Percentiles rank a stretch among this genome's conserved stretches.
Conservation (phyloP, 2,329 filamentous ascomycete genomes). For the Penicillium fuscoglaucum region DNA sequence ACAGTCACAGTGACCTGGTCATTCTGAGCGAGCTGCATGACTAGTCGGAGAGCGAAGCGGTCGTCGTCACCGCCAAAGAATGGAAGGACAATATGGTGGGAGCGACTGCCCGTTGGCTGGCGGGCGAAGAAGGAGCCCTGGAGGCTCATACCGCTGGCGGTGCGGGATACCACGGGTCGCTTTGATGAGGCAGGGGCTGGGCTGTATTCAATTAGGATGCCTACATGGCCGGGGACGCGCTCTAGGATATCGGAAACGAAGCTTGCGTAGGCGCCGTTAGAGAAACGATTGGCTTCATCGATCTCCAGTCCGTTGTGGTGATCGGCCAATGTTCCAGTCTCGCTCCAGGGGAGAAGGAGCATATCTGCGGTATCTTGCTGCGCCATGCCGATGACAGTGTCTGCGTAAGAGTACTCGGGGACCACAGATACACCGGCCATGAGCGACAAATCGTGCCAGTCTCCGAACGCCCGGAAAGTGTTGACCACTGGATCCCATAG, state of each 20-base stretch:
- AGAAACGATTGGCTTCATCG: slow-evolving; percentile 59
- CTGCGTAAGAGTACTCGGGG: slow-evolving; percentile 74
- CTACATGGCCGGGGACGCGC: slow-evolving; percentile 65
- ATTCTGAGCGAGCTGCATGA: slow-evolving; percentile 81
- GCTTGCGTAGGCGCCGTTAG: slow-evolving; percentile 63
- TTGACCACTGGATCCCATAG: slow-evolving; percentile 82
- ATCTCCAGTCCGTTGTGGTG: slow-evolving; percentile 53
- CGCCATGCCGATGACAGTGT: slow-evolving; percentile 70
- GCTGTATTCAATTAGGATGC: slow-evolving; percentile 75
- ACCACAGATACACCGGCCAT: slow-evolving; percentile 79
- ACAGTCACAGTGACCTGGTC: slow-evolving; percentile 76
- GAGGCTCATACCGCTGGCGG: slow-evolving; percentile 59
- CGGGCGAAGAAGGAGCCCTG: slow-evolving; percentile 60
- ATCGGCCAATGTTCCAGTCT: slow-evolving; percentile 74
- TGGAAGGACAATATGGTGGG: slow-evolving; percentile 81
- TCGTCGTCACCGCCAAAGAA: slow-evolving; percentile 87
- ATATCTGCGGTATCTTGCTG: slow-evolving; percentile 70
- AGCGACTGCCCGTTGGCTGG: slow-evolving; percentile 61
- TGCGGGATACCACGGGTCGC: slow-evolving; percentile 39
- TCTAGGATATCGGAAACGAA: slow-evolving; percentile 72
- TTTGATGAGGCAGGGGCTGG: slow-evolving; percentile 50
- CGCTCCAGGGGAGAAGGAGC: slow-evolving; percentile 85
- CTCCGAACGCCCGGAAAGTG: slow-evolving; percentile 84
- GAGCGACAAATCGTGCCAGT: slow-evolving; percentile 77
- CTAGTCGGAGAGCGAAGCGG: slow-evolving; percentile 72